Base-by-base conservation (phyloP, 495 filamentous ascomycete species). In the Xylaria intraflava region DNA sequence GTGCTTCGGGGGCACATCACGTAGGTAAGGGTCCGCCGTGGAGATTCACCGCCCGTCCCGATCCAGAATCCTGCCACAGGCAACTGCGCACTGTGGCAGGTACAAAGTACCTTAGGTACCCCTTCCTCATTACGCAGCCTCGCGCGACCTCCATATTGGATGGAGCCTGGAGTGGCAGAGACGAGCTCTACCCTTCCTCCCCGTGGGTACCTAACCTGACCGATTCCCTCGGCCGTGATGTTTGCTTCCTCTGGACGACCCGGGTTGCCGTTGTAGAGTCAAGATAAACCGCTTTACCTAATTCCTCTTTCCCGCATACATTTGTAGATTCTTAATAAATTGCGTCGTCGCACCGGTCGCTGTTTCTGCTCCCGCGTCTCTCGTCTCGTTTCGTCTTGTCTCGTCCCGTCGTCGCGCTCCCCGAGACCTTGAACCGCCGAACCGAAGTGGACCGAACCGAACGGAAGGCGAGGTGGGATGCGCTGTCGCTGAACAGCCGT, bases 381-480 rank as follows among this genome's bases (percentile, higher is more conserved):
- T 14, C n/a, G 31, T 38, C 31, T 22, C 20, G 47, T 24, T 31
- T 11, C 29, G 6, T 31, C 29, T 11, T 11, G 29, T 6, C 36
- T 5, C 36, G n/a, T n/a, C 9, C 16, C 26, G 20, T 29, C 24
- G 26, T 41, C 39, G 39, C 26, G 5, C 17, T 24, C 29, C 42
- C 49, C 36, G 49, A 40, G 24, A 53, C 42, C 42, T 17, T 19
- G 16, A 30, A 53, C 31, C 22, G 19, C 50, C 19, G n/a, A n/a
- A n/a, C n/a, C n/a, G n/a, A n/a, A n/a, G n/a, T n/a, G n/a, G 42
- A 53, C 27, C 30, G 29, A 48, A 47, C 11, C 36, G 51, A 48
- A 47, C 35, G 36, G 44, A 35, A 43, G 35, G 44, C 29, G 51
- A 46, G 60, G 39, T 45, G 61, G 45, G 56, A 66, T 66, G 64